phyloP scores from a whole-genome alignment of 1,284 basidiomycete species.

The Ustilago nuda region DNA sequence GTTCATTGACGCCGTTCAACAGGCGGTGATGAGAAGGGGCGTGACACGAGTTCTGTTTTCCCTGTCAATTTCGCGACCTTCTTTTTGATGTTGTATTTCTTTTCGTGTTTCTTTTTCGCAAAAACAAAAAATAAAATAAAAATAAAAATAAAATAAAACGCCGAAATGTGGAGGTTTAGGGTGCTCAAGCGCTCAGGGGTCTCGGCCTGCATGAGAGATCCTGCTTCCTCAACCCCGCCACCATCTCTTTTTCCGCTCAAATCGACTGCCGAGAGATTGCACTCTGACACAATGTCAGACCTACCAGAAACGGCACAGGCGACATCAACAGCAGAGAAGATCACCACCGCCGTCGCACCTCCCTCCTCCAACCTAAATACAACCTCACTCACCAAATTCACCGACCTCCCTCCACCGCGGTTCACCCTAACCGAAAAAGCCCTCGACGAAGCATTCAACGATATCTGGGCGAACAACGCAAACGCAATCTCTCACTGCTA shows the following conservation, averaged over 20 bases:
- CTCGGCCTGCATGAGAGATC: not conserved
- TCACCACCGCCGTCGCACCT: constrained; percentile 29
- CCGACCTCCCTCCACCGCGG: not conserved
- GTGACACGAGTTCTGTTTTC: not conserved
- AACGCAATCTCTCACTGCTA: constrained; percentile 63
- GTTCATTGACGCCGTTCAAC: no score
- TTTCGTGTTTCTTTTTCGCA: not conserved
- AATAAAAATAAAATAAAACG: not conserved
- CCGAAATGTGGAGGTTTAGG: constrained; percentile 11
- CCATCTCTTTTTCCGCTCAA: not conserved
- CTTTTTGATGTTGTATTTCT: not conserved
- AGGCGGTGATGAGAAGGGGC: not conserved
- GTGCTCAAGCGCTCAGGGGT: constrained; percentile 14
- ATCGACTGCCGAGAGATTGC: not conserved
- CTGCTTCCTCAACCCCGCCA: not conserved
- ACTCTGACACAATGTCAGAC: constrained; percentile 14
- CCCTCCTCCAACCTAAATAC: not conserved
- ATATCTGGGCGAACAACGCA: constrained; percentile 94
- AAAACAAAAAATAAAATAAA: no score
- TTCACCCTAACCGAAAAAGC: constrained; percentile 43
- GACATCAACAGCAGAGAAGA: constrained; percentile 15
- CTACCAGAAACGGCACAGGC: constrained; percentile 11
- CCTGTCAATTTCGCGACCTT: not conserved
- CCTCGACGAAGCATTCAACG: constrained; percentile 72
- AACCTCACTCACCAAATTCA: constrained; percentile 2